Conservation (phyloP, 306 rosid species). For the Cucumis melo region DNA sequence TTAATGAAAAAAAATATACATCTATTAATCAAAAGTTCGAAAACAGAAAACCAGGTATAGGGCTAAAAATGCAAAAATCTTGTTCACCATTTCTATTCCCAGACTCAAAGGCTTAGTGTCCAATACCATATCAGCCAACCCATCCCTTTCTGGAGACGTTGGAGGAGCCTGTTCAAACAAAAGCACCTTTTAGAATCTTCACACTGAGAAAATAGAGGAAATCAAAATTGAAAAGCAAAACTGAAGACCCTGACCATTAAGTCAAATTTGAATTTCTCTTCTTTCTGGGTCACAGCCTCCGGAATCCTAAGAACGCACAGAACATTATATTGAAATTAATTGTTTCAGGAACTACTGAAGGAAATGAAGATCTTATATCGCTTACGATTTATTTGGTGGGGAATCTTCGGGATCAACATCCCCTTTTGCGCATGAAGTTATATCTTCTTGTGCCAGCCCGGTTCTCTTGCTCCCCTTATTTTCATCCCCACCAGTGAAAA, state of each 20-base stretch:
- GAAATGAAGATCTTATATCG: constrained; percentile 10
- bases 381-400: constrained; percentile 32
- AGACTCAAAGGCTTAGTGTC: constrained; percentile 14
- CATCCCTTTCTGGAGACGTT: constrained; percentile 28
- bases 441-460: neutral
- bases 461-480: neutral
- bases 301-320: constrained; percentile 24
- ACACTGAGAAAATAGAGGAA: constrained; percentile 13
- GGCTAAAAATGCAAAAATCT: neutral
- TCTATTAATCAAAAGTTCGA: neutral
- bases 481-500: constrained; percentile 1
- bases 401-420: constrained; percentile 11
- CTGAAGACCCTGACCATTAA: constrained; percentile 47
- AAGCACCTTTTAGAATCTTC: constrained; percentile 13
- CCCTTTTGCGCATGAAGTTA: neutral
- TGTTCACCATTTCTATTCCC: constrained; percentile 19
- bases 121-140: constrained; percentile 16
- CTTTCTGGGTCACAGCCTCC: constrained; percentile 20
- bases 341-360: neutral
- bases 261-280: constrained; percentile 43
- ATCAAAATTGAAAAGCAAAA: constrained; percentile 8
- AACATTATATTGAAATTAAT: constrained; percentile 4
- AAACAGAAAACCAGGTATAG: neutral
- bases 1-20: neutral
- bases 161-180: constrained; percentile 53